phyloP scores from a whole-genome alignment of 2,329 filamentous ascomycete genomes.

The Alternaria sp. region DNA sequence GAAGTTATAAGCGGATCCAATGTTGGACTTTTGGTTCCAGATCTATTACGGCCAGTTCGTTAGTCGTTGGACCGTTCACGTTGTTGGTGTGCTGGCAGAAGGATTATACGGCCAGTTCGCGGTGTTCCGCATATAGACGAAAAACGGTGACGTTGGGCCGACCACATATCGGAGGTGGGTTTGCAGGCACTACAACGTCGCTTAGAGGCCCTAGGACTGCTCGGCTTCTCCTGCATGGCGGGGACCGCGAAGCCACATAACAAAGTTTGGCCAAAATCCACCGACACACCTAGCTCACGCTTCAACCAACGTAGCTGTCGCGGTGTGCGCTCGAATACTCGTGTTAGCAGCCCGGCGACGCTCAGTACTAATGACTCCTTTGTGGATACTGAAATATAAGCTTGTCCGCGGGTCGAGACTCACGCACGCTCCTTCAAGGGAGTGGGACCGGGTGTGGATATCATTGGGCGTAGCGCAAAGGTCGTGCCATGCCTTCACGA shows the following conservation, averaged over 20 bases:
- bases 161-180: slow-evolving; percentile 16
- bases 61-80: background rate
- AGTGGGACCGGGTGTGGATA: slow-evolving; percentile 8
- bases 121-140: slow-evolving; percentile 6
- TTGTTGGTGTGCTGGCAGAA: slow-evolving; percentile 1
- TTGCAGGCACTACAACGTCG: slow-evolving; percentile 16
- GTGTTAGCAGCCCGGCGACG: slow-evolving; percentile 7
- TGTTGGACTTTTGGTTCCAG: background rate
- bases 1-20: background rate
- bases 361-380: background rate
- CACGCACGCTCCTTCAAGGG: slow-evolving; percentile 7
- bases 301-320: slow-evolving; percentile 3
- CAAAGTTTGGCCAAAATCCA: slow-evolving; percentile 13
- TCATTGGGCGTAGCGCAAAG: slow-evolving; percentile 25
- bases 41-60: background rate
- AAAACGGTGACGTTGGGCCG: slow-evolving; percentile 20
- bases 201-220: slow-evolving; percentile 9
- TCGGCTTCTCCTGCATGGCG: slow-evolving; percentile 17
- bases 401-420: slow-evolving; percentile 21
- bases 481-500: slow-evolving; percentile 18
- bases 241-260: slow-evolving; percentile 12
- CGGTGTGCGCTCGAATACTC: slow-evolving; percentile 10
- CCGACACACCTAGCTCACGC: slow-evolving; percentile 4
- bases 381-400: slow-evolving; percentile 20
- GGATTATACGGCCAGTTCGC: slow-evolving; percentile 2